These are phyloP conservation scores for Curvularia verruculosa DNA, from an alignment of 2,329 filamentous ascomycete species.

Conservation along the genomic window DNA sequence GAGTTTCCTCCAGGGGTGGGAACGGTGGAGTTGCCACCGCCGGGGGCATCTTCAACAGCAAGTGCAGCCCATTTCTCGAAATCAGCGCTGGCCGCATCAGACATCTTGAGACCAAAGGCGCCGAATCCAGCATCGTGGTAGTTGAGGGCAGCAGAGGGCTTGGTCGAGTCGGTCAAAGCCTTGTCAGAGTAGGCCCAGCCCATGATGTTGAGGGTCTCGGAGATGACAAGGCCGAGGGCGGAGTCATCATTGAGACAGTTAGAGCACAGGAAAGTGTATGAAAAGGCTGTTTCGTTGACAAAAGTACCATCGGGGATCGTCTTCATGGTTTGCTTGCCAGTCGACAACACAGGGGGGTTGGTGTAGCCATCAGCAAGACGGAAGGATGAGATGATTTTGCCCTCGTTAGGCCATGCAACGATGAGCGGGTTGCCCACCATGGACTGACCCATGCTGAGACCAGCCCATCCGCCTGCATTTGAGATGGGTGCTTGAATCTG, in stretches of 20 bases:
- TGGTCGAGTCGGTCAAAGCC: slow-evolving; percentile 33
- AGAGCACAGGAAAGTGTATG: slow-evolving; percentile 62
- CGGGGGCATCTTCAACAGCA: slow-evolving; percentile 28
- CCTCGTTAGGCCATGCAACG: slow-evolving; percentile 60
- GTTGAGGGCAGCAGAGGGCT: slow-evolving; percentile 29
- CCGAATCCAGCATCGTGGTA: slow-evolving; percentile 46
- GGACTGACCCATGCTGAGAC: slow-evolving; percentile 55
- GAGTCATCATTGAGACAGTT: slow-evolving; percentile 42
- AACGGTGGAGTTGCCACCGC: slow-evolving; percentile 33
- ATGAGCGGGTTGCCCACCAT: slow-evolving; percentile 60
- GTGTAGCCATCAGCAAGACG: slow-evolving; percentile 57
- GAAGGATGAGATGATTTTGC: slow-evolving; percentile 56
- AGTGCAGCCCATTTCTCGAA: slow-evolving; percentile 46
- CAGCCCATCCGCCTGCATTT: slow-evolving; percentile 58
- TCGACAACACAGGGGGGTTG: slow-evolving; percentile 54
- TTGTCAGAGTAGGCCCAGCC: slow-evolving; percentile 42
- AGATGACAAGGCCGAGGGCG: slow-evolving; percentile 30
- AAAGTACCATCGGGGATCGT: slow-evolving; percentile 60
- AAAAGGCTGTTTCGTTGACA: slow-evolving; percentile 60
- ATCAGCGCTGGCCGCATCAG: slow-evolving; percentile 39
- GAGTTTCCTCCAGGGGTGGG: slow-evolving; percentile 37
- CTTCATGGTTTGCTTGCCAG: slow-evolving; percentile 50
- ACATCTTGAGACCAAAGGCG: slow-evolving; percentile 38
- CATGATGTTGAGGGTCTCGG: slow-evolving; percentile 34
- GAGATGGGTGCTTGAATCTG: slow-evolving; percentile 56